Base-by-base conservation (phyloP, 345 rosid species). In the Excoecaria agallocha region DNA sequence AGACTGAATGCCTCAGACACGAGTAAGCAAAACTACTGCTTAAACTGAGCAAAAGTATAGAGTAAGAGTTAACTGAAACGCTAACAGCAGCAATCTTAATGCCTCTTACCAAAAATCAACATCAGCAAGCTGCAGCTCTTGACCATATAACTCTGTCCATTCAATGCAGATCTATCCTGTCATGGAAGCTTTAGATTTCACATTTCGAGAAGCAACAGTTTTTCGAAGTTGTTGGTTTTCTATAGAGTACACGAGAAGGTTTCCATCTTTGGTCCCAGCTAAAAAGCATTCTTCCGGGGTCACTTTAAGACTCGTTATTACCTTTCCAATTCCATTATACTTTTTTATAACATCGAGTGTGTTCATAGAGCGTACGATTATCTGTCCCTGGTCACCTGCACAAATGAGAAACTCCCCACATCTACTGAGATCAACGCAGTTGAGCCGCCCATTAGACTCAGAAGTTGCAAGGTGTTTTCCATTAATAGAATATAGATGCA, bases 191-290 rank as follows among this genome's bases (percentile, higher is more conserved):
- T 85, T 86, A 50, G 88, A 76, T 75, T 89, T 94, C n/a, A 61
- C 67, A 74, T 78, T 84, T 83, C 87, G 81, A 57, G 89, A 75
- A 72, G 77, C 78, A 69, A 75, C 80, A 62, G 77, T 19, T 82
- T 83, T 88, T 75, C 87, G 93, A 46, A 79, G 89, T 75, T 87
- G 98, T 77, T 90, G 82, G 80, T 87, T 92, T 78, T 94, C 97
- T 68, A 94, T 90, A 0, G 97, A 92, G 80, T 94, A 94, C 48
- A 94, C 93, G 74, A 94, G 96, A 85, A 94, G 87, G 82, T 71
- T 80, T 77, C 98, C 98, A 75, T 94, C 98, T 87, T 89, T 94
- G 50, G 97, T 90, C 73, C 98, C 98, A 35, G 97, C 97, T 82
- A 94, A 81, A 87, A 94, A 89, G 83, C 98, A 92, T 67, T 94